phyloP scores from a whole-genome alignment of 345 rosid species.

The Murraya paniculata region DNA sequence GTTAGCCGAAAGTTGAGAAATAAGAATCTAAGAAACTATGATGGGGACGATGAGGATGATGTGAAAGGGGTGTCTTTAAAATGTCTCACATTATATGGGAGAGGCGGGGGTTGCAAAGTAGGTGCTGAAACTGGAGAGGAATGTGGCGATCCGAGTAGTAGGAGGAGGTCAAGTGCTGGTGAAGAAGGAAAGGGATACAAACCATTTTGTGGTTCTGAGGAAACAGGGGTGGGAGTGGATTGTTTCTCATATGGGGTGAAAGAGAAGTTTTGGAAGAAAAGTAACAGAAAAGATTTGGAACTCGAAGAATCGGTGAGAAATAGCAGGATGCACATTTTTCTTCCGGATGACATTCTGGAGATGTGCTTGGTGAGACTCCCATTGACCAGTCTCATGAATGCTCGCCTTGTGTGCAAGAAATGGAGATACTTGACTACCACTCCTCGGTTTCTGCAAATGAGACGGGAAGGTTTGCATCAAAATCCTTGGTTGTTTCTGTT shows the following conservation, averaged over 20 bases:
- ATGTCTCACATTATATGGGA: constrained; percentile 68
- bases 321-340: constrained; percentile 61
- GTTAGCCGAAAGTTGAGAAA: constrained; percentile 76
- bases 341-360: constrained; percentile 88
- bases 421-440: constrained; percentile 80
- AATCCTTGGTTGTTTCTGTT: constrained; percentile 93
- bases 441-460: constrained; percentile 66
- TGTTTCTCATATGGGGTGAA: constrained; percentile 86
- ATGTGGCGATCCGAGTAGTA: constrained; percentile 63
- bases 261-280: constrained; percentile 83
- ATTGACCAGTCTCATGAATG: constrained; percentile 69
- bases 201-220: constrained; percentile 64
- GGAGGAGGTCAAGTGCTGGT: constrained; percentile 80
- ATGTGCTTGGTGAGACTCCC: constrained; percentile 94
- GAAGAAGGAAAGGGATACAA: constrained; percentile 67
- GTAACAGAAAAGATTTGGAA: constrained; percentile 44
- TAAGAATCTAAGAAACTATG: constrained; percentile 39
- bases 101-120: constrained; percentile 95
- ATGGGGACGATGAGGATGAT: constrained; percentile 53
- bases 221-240: constrained; percentile 65
- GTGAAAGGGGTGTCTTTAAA: constrained; percentile 55
- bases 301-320: constrained; percentile 38
- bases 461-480: constrained; percentile 63
- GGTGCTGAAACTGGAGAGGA: constrained; percentile 83
- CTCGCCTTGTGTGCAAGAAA: constrained; percentile 93